A percentile compares a stretch with the other conserved stretches of the same genome.
Evolutionary conservation across 1,139 yeast genomes (phyloP).

Genomic region (Kodamaea anthophila): DNA sequence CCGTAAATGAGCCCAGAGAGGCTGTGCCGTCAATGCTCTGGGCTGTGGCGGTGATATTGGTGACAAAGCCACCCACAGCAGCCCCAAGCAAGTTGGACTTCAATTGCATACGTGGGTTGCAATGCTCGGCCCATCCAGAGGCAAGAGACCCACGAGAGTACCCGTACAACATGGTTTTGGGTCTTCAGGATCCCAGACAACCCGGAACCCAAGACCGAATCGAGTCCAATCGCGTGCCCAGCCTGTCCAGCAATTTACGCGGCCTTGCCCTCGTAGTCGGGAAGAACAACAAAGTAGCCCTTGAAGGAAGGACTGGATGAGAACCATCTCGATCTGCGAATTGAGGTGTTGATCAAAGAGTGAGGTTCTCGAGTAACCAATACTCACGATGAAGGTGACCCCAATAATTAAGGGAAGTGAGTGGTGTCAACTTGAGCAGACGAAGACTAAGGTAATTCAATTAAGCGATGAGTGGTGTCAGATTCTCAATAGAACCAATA

Average conservation of each 20-base stretch:
- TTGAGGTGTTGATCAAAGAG: no score
- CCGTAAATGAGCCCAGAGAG: conserved; percentile 24
- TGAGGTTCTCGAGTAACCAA: no score
- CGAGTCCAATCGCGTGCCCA: conserved; percentile 25
- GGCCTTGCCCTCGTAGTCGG: conserved; percentile 30
- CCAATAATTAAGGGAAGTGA: no score
- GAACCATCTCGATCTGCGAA: conserved; percentile 23
- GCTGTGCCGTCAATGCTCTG: conserved; percentile 18
- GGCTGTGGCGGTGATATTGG: conserved; percentile 18
- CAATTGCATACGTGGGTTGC: conserved; percentile 26
- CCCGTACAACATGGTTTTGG: conserved; percentile 27
- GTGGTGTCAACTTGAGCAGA: no score
- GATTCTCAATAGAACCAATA: no score
- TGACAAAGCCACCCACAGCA: conserved; percentile 28
- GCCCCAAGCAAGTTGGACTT: conserved; percentile 19
- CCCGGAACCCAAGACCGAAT: conserved; percentile 17
- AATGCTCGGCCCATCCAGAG: conserved; percentile 31
- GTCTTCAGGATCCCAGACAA: conserved; percentile 18
- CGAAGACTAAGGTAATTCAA: no score
- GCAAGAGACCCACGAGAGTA: conserved; percentile 34
- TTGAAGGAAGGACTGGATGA: conserved; percentile 14
- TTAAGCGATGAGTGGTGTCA: no score
- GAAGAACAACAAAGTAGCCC: conserved; percentile 28
- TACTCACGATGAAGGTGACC: no score
- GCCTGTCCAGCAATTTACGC: conserved; percentile 27